Conservation (phyloP, 257 asterid genomes). For the Gentiana straminea region DNA sequence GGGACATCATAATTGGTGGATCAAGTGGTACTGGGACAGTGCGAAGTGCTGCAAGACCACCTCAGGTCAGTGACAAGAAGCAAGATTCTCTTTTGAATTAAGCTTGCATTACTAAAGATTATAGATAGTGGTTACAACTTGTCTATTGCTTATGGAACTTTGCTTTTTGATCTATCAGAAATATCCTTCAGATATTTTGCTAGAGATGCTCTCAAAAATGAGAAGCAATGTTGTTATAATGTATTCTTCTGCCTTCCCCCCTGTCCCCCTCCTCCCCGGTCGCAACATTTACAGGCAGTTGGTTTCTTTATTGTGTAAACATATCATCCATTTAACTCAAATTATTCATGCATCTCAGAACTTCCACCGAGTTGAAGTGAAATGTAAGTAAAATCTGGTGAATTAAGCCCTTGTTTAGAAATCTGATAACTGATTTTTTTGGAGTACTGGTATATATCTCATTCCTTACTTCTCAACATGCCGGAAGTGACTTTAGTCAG, state of each 20-base stretch:
- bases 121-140: slow-evolving; percentile 44
- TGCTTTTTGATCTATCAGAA: slow-evolving; percentile 21
- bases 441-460: too few relatives aligned
- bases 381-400: too few relatives aligned
- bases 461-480: too few relatives aligned
- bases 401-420: too few relatives aligned
- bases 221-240: slow-evolving; percentile 34
- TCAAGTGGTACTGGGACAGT: slow-evolving; percentile 68
- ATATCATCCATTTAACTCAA: too few relatives aligned
- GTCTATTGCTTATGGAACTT: slow-evolving; percentile 64
- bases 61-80: slow-evolving; percentile 80
- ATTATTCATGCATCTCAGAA: too few relatives aligned
- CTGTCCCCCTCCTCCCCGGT: slow-evolving; percentile 17
- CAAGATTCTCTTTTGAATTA: slow-evolving; percentile 53
- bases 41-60: slow-evolving; percentile 76
- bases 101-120: slow-evolving; percentile 36
- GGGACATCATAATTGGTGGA: slow-evolving; percentile 97
- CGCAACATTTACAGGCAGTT: background rate
- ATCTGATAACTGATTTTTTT: too few relatives aligned
- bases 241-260: slow-evolving; percentile 41
- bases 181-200: slow-evolving; percentile 35
- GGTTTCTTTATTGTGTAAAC: background rate
- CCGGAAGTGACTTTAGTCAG: too few relatives aligned
- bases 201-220: slow-evolving; percentile 20
- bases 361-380: too few relatives aligned